Percentiles rank a stretch among this genome's conserved stretches.
phyloP scores from a whole-genome alignment of 2,329 filamentous ascomycete species.

The Neoascochyta sp. region DNA sequence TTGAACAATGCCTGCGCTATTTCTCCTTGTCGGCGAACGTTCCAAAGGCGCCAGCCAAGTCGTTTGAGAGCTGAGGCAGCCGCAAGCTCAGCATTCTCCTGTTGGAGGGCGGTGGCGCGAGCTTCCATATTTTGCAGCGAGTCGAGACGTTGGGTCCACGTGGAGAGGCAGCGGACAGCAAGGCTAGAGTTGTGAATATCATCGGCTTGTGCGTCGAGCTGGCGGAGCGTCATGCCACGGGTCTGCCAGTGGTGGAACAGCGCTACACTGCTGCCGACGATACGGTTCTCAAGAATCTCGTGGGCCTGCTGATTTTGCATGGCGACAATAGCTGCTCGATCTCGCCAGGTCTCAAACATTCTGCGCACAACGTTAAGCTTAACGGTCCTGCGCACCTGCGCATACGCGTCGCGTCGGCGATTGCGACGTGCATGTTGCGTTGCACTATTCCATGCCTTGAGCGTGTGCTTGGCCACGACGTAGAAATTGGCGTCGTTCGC shows the following conservation, averaged over 20 bases:
- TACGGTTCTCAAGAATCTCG: constrained; percentile 20
- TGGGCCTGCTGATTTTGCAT: constrained; percentile 32
- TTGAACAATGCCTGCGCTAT: constrained; percentile 52
- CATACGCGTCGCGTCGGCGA: constrained; percentile 55
- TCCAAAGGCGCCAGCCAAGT: constrained; percentile 57
- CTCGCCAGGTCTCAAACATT: constrained; percentile 39
- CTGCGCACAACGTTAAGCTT: constrained; percentile 53
- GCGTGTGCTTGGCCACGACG: constrained; percentile 47
- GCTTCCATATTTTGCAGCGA: constrained; percentile 31
- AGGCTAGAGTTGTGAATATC: constrained; percentile 28
- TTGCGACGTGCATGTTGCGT: constrained; percentile 50
- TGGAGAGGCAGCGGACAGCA: constrained; percentile 24
- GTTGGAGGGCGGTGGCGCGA: constrained; percentile 46
- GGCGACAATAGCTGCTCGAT: constrained; percentile 16
- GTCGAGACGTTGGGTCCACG: constrained; percentile 23
- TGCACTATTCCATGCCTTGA: constrained; percentile 52
- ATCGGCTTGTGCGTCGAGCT: constrained; percentile 20
- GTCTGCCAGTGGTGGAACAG: constrained; percentile 45
- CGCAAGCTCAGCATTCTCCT: constrained; percentile 46
- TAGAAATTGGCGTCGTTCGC: constrained; percentile 56
- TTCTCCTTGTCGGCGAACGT: constrained; percentile 49
- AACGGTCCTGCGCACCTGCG: constrained; percentile 49
- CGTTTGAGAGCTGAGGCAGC: constrained; percentile 51
- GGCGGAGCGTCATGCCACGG: constrained; percentile 27
- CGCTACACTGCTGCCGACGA: constrained; percentile 22